These are phyloP conservation scores for Vanderwaltozyma tropicalis DNA, from an alignment of 805 yeast genomes.

Conservation along the genomic window DNA sequence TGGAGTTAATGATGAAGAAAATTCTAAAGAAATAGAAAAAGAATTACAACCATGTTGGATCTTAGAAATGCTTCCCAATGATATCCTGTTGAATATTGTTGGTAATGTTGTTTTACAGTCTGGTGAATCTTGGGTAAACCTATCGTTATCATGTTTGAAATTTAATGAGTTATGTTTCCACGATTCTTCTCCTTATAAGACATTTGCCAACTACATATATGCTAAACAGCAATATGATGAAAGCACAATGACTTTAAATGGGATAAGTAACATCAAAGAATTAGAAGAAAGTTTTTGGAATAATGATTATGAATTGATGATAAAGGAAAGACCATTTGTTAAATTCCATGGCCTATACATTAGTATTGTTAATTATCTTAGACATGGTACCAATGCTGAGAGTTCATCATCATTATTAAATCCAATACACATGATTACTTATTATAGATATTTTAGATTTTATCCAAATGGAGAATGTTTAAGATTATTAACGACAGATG, in stretches of 20 bases:
- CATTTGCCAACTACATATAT: conserved; percentile 41
- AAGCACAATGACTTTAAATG: conserved; percentile 31
- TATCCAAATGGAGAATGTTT: conserved; percentile 68
- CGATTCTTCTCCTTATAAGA: conserved; percentile 40
- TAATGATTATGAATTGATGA: conserved; percentile 29
- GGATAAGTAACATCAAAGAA: conserved; percentile 27
- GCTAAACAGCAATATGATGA: conserved; percentile 44
- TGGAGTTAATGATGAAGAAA: conserved; percentile 7
- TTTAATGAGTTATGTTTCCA: conserved; percentile 49
- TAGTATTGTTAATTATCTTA: conserved; percentile 70
- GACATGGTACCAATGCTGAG: conserved; percentile 70
- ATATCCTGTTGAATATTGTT: conserved; percentile 44
- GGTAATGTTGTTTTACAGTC: conserved; percentile 36
- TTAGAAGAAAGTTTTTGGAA: conserved; percentile 34
- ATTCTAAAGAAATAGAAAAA: conserved; percentile 15
- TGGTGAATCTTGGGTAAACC: conserved; percentile 56
- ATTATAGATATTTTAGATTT: conserved; percentile 77
- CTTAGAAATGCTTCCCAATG: conserved; percentile 43
- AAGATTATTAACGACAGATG: conserved; percentile 57
- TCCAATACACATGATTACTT: conserved; percentile 77
- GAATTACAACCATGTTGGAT: conserved; percentile 33
- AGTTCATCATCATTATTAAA: conserved; percentile 56
- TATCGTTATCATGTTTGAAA: conserved; percentile 49
- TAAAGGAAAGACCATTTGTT: conserved; percentile 56
- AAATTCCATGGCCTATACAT: conserved; percentile 80